Base-by-base conservation (phyloP, 352 stramenopile genomes). In the Lagenidium giganteum region DNA sequence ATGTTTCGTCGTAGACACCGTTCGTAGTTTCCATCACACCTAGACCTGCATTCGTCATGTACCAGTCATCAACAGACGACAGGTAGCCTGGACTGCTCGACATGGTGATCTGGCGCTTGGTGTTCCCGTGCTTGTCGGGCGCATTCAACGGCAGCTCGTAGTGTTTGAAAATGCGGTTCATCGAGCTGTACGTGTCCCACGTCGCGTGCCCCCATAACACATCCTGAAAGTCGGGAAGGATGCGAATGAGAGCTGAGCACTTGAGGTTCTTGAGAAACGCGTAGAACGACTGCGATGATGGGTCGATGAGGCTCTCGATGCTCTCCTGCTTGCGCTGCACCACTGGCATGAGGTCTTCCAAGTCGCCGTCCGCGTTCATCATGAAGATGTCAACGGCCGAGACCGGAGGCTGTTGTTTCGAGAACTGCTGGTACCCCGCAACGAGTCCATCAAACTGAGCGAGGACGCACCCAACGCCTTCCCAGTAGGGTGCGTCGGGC, bases 121-220 rank as follows among this genome's bases (percentile, higher is more conserved):
- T 51, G 6, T 30, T 26, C 25, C 49, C 29, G 26, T 35, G 18
- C 8, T 22, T 16, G 4, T 38, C 35, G n/a, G 37, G 42, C 16
- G 48, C 50, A 25, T 65, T 48, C 18, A 85, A 53, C 0, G 80
- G 61, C 21, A 91, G 54, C n/a, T 87, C 57, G 47, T 89, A 83
- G 57, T 84, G 71, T 52, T 94, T 92, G 55, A 80, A 87, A 33
- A 89, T 78, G 31, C 79, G 64, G 29, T 87, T 79, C 70, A 89
- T 90, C 12, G 64, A 70, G 24, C 59, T 60, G 56, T 76, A 94
- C 14, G 52, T 67, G 41, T 87, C 65, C 80, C 80, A 94, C 5
- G 75, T 83, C 16, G 63, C 57, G 36, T 94, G 82, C 11, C 70
- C 75, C 71, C 76, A 81, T 9, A 81, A 47, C 14, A 94, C 31